These are phyloP conservation scores for Neonectria sp. DNA, from an alignment of 2,329 filamentous ascomycete species.

Conservation along the genomic window DNA sequence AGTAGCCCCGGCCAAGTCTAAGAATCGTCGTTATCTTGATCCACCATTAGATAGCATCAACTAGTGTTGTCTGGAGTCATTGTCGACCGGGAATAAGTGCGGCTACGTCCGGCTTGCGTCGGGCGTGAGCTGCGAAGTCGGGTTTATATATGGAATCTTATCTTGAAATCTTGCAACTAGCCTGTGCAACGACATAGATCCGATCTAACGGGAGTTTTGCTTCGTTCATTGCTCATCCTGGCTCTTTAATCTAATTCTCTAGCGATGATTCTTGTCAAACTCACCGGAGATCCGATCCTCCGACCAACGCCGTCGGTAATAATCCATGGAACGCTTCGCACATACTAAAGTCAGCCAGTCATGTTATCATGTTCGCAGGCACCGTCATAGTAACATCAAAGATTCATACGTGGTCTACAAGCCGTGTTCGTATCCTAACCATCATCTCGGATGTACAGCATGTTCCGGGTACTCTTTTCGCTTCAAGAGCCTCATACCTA, in stretches of 20 bases:
- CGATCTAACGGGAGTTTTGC: neutral
- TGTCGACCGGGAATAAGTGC: neutral
- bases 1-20: slow-evolving; percentile 5
- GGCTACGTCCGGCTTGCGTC: slow-evolving; percentile 18
- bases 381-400: slow-evolving; percentile 24
- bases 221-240: neutral
- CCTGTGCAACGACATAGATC: neutral
- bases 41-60: slow-evolving; percentile 4
- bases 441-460: slow-evolving; percentile 12
- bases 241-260: neutral
- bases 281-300: neutral
- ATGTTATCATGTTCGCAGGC: slow-evolving; percentile 8
- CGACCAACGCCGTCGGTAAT: neutral
- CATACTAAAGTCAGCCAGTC: neutral
- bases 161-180: neutral
- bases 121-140: slow-evolving; percentile 1
- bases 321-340: neutral
- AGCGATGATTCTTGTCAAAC: neutral
- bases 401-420: slow-evolving; percentile 26
- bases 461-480: slow-evolving; percentile 23
- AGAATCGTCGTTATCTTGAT: slow-evolving; percentile 12
- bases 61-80: slow-evolving; percentile 10
- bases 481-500: slow-evolving; percentile 21
- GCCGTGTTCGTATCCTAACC: slow-evolving; percentile 17
- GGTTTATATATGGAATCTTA: neutral